phyloP scores from a whole-genome alignment of 805 yeast species.

The Metschnikowia corniflorae region DNA sequence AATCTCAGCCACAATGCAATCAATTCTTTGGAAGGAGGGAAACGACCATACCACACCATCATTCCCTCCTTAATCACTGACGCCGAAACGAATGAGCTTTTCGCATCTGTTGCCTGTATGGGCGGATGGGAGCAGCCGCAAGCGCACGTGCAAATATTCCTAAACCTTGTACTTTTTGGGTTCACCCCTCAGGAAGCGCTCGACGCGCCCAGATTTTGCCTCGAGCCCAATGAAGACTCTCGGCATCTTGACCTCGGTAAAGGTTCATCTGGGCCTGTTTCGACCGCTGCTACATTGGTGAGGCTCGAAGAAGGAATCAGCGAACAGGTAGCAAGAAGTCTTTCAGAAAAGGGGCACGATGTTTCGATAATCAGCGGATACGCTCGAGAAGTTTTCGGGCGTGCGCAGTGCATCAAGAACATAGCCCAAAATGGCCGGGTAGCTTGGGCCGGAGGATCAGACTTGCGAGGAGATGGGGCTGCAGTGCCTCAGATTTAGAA shows the following conservation, averaged over 20 bases:
- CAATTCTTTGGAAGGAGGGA: conserved; percentile 63
- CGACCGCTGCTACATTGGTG: conserved; percentile 56
- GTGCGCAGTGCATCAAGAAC: conserved; percentile 70
- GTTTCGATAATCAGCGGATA: conserved; percentile 42
- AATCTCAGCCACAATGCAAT: conserved; percentile 52
- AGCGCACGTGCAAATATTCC: conserved; percentile 74
- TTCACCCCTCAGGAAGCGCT: conserved; percentile 69
- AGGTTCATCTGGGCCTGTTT: conserved; percentile 64
- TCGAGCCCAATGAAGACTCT: conserved; percentile 48
- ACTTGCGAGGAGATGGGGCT: conserved; percentile 83
- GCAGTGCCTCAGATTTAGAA: conserved; percentile 50
- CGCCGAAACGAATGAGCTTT: conserved; percentile 32
- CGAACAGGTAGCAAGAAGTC: conserved; percentile 41
- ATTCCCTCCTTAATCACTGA: conserved; percentile 77
- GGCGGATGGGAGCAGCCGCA: conserved; percentile 88
- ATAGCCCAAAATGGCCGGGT: conserved; percentile 38
- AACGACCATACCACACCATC: conserved; percentile 78
- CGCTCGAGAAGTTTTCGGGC: conserved; percentile 49
- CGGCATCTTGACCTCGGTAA: conserved; percentile 45
- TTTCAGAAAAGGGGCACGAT: conserved; percentile 55
- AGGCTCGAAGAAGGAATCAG: conserved; percentile 63
- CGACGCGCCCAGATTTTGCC: conserved; percentile 71
- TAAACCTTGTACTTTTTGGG: conserved; percentile 61
- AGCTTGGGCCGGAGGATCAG: conserved; percentile 69
- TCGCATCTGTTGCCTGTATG: conserved; percentile 76